Conservation (phyloP, 2,329 filamentous ascomycete species). For the Colletotrichum costaricense region DNA sequence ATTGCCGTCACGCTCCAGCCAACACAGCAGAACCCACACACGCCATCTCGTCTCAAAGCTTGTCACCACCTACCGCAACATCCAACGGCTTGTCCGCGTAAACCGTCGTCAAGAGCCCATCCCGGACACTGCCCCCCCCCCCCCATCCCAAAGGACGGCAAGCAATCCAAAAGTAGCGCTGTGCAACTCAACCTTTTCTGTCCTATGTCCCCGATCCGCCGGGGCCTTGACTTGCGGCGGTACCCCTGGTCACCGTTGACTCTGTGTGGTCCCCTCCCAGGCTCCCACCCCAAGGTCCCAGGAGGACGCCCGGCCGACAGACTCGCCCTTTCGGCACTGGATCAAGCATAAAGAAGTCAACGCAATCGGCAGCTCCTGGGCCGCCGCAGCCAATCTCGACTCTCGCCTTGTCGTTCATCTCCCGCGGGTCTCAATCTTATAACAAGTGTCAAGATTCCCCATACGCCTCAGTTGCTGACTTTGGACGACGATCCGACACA, state of each 20-base stretch:
- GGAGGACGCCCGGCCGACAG: conserved; percentile 17
- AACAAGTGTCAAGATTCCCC: conserved; percentile 24
- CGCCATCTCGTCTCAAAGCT: conserved; percentile 12
- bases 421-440: conserved; percentile 17
- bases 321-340: conserved; percentile 21
- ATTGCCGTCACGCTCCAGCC: neutral
- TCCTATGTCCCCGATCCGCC: conserved; percentile 17
- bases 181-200: conserved; percentile 17
- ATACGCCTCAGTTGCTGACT: conserved; percentile 1
- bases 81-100: conserved; percentile 17
- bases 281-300: neutral
- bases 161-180: conserved; percentile 14
- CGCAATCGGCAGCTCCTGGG: conserved; percentile 21
- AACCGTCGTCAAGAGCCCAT: conserved; percentile 14
- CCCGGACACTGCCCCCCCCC: conserved; percentile 1
- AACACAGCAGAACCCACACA: neutral
- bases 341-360: conserved; percentile 31
- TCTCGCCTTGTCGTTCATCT: conserved; percentile 19
- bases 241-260: conserved; percentile 25
- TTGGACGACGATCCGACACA: conserved; percentile 31
- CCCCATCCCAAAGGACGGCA: neutral
- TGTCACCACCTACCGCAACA: conserved; percentile 6
- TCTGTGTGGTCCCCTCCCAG: conserved; percentile 5
- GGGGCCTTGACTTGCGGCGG: conserved; percentile 28
- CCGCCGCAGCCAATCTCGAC: conserved; percentile 28